Conservation (phyloP, 768 basidiomycete genomes). For the Galerina marginata region DNA sequence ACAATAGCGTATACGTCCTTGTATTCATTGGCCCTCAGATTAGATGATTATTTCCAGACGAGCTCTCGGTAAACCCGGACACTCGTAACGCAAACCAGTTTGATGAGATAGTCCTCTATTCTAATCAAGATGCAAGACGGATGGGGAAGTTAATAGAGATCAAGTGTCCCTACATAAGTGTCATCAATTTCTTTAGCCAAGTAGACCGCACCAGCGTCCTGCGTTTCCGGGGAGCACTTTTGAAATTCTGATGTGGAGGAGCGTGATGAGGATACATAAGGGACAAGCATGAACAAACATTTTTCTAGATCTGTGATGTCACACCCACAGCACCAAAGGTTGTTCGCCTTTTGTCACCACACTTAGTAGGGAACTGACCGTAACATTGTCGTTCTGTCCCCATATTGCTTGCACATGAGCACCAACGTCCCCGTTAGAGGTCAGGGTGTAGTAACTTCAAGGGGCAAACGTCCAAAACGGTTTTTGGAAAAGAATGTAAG, state of each 20-base stretch:
- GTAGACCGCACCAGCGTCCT: no score
- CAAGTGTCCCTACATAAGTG: no score
- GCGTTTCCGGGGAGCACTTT: no score
- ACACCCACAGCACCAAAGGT: no score
- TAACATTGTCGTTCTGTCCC: background rate
- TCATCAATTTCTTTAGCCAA: no score
- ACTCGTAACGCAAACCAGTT: background rate
- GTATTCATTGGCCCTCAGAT: background rate
- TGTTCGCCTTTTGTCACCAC: no score
- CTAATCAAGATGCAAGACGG: background rate
- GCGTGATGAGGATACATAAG: no score
- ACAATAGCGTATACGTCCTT: background rate
- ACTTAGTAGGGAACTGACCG: no score
- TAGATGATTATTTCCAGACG: background rate
- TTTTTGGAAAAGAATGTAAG: slow-evolving; percentile 43
- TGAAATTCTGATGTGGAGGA: no score
- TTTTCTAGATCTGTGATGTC: no score
- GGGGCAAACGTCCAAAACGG: slow-evolving; percentile 36
- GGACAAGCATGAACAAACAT: no score
- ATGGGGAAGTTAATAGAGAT: no score
- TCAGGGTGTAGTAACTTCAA: slow-evolving; percentile 1
- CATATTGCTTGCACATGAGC: slow-evolving; percentile 3
- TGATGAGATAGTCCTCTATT: background rate
- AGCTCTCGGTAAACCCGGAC: slow-evolving; percentile 7
- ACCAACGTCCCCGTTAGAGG: background rate